Evolutionary conservation across 2,329 filamentous ascomycete genomes (phyloP).

Genomic region (Claviceps purpurea): DNA sequence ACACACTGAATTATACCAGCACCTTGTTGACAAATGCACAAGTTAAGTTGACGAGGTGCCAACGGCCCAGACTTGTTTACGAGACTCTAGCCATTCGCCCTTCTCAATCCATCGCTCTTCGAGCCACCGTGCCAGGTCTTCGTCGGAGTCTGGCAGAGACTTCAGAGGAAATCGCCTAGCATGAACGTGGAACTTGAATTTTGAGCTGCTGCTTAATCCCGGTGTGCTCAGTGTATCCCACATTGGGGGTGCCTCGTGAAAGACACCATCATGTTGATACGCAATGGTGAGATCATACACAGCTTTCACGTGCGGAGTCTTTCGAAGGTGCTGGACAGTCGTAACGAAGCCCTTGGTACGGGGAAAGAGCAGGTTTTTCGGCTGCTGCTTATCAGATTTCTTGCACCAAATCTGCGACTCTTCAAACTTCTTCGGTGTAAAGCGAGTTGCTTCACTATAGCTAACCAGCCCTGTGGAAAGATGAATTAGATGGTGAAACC

Average conservation of each 20-base stretch:
- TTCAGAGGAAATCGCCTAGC: slow-evolving; percentile 33
- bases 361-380: slow-evolving; percentile 45
- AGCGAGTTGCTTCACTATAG: slow-evolving; percentile 51
- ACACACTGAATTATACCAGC: not conserved
- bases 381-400: slow-evolving; percentile 33
- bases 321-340: slow-evolving; percentile 40
- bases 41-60: slow-evolving; percentile 1
- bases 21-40: not conserved
- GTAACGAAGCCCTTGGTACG: slow-evolving; percentile 48
- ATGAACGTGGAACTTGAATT: slow-evolving; percentile 37
- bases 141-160: slow-evolving; percentile 32
- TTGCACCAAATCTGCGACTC: slow-evolving; percentile 39
- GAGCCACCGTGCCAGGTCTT: slow-evolving; percentile 36
- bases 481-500: not conserved
- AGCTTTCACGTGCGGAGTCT: slow-evolving; percentile 35
- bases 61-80: slow-evolving; percentile 10
- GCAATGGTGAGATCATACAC: slow-evolving; percentile 43
- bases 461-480: slow-evolving; percentile 42
- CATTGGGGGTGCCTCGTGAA: slow-evolving; percentile 34
- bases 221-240: slow-evolving; percentile 36
- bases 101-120: slow-evolving; percentile 41
- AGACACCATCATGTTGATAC: slow-evolving; percentile 31
- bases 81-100: slow-evolving; percentile 33
- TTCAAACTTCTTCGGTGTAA: slow-evolving; percentile 37
- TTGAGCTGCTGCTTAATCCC: slow-evolving; percentile 22